Percentiles rank a stretch among this genome's conserved stretches.
These are phyloP conservation scores for Infundibulicybe gibba DNA, from an alignment of 768 basidiomycete species.

Conservation along the genomic window DNA sequence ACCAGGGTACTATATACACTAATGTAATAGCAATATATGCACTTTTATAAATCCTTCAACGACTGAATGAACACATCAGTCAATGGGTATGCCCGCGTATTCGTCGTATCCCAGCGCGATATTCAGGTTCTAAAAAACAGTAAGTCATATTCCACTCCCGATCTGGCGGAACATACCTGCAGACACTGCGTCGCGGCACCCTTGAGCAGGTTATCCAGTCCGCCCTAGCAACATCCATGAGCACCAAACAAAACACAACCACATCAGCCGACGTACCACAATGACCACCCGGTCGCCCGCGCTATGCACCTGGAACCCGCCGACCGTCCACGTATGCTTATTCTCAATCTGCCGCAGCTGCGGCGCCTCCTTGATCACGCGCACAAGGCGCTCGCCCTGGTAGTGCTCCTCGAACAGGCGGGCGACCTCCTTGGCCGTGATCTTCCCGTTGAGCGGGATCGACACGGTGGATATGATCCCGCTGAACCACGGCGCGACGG, in stretches of 20 bases:
- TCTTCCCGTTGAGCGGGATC: conserved; percentile 65
- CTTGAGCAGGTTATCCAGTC: conserved; percentile 94
- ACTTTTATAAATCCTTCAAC: neutral
- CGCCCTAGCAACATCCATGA: conserved; percentile 53
- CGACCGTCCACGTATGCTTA: conserved; percentile 86
- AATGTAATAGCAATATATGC: too few species aligned
- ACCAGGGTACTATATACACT: too few species aligned
- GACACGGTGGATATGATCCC: conserved; percentile 89
- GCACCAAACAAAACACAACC: neutral
- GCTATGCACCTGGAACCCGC: conserved; percentile 92
- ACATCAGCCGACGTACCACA: conserved; percentile 55
- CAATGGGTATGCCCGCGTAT: conserved; percentile 66
- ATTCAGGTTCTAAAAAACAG: conserved; percentile 76
- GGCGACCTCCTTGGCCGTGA: conserved; percentile 71
- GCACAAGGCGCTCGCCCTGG: conserved; percentile 66
- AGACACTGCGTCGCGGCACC: conserved; percentile 99
- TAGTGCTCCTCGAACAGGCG: conserved; percentile 80
- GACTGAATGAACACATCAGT: conserved; percentile 8
- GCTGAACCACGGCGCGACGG: conserved; percentile 92
- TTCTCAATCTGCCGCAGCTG: conserved; percentile 71
- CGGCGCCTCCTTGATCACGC: conserved; percentile 66
- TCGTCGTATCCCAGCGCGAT: conserved; percentile 86
- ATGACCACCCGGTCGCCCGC: conserved; percentile 88
- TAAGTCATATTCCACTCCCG: too few species aligned
- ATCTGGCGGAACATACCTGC: conserved; percentile 52